These are phyloP conservation scores for Cytospora chrysosperma DNA, from an alignment of 2,329 filamentous ascomycete genomes.

Conservation along the genomic window DNA sequence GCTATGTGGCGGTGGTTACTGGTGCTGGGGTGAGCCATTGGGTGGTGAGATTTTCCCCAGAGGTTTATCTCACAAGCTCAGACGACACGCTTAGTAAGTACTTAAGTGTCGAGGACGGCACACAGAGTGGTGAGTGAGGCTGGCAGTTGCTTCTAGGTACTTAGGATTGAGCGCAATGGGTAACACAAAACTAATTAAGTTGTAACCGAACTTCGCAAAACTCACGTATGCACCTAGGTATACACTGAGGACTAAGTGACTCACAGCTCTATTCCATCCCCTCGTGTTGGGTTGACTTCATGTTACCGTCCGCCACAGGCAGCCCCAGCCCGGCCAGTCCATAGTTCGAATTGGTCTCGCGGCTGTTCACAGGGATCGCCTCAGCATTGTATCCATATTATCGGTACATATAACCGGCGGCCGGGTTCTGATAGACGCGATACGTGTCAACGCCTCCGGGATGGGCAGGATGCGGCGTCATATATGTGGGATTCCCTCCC, in stretches of 20 bases:
- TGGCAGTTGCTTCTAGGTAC: too few relatives aligned
- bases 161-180: background rate
- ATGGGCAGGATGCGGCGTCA: background rate
- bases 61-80: constrained; percentile 1
- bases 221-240: too few relatives aligned
- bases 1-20: background rate
- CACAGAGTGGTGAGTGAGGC: background rate
- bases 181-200: background rate
- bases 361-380: background rate
- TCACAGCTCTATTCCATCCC: background rate
- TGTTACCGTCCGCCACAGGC: background rate
- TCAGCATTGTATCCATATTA: background rate
- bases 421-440: background rate
- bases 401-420: background rate
- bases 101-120: background rate
- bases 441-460: background rate
- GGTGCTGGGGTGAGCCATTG: background rate
- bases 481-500: background rate
- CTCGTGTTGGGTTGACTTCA: too few relatives aligned
- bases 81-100: constrained; percentile 1
- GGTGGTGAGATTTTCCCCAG: constrained; percentile 1
- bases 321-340: background rate
- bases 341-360: background rate
- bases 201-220: background rate
- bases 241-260: background rate